These are phyloP conservation scores for Pythium scleroteichum DNA, from an alignment of 352 stramenopile species.

Conservation along the genomic window DNA sequence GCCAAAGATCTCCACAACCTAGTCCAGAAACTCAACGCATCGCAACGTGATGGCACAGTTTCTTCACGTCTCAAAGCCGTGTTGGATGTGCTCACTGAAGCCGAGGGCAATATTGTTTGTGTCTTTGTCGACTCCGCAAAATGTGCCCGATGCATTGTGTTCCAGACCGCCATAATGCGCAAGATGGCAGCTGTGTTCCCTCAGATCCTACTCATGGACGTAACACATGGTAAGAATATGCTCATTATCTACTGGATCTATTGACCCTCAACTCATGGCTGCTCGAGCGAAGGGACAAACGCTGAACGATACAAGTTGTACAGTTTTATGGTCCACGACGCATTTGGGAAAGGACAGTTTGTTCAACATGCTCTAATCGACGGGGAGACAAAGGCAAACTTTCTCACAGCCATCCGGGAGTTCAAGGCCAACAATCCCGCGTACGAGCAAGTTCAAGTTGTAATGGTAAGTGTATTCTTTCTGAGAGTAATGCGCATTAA, in stretches of 20 bases:
- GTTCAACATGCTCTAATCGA: constrained; percentile 1
- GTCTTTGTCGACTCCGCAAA: background rate
- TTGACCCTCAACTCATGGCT: too few species aligned
- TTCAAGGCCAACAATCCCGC: background rate
- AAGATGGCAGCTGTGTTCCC: background rate
- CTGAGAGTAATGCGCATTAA: too few species aligned
- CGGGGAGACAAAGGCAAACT: background rate
- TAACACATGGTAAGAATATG: background rate
- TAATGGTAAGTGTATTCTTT: too few species aligned
- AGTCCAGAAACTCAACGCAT: too few species aligned
- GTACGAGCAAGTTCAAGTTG: too few species aligned
- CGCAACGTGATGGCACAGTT: too few species aligned
- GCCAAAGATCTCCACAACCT: too few species aligned
- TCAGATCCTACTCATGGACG: background rate
- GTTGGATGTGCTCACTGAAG: too few species aligned
- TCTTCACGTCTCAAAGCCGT: too few species aligned
- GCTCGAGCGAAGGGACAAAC: background rate
- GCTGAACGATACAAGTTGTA: background rate
- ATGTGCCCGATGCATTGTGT: background rate
- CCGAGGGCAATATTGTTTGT: too few species aligned
- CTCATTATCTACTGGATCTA: too few species aligned
- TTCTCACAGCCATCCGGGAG: background rate
- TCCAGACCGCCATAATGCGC: background rate
- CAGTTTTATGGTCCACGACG: background rate
- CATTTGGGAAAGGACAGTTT: background rate